These are phyloP conservation scores for Basipetospora chlamydospora DNA, from an alignment of 2,329 filamentous ascomycete genomes.

Conservation along the genomic window DNA sequence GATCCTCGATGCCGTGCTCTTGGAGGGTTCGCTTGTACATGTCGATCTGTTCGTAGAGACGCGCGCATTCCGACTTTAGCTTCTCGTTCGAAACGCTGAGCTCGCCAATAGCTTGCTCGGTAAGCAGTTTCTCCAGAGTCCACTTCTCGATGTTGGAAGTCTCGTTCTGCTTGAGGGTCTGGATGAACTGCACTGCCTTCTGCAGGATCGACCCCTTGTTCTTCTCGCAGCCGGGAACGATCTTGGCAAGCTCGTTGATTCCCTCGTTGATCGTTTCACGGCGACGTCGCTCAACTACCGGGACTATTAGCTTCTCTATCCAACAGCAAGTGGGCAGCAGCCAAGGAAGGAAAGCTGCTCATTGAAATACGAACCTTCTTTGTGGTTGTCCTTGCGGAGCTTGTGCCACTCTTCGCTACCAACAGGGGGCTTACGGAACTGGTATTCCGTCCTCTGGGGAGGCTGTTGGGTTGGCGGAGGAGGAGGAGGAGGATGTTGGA, in stretches of 20 bases:
- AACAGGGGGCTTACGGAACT: constrained; percentile 64
- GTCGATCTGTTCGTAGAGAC: constrained; percentile 63
- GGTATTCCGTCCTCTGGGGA: constrained; percentile 7
- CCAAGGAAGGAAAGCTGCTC: not conserved
- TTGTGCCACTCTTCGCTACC: constrained; percentile 98
- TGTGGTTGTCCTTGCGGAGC: constrained; percentile 92
- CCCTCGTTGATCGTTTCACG: constrained; percentile 98
- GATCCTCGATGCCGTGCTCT: constrained; percentile 35
- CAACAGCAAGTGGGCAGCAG: not conserved
- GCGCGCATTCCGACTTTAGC: constrained; percentile 65
- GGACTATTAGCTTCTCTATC: no score
- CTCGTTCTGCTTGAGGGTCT: constrained; percentile 86
- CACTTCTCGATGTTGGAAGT: constrained; percentile 88
- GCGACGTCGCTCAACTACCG: constrained; percentile 89
- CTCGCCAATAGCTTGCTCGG: constrained; percentile 79
- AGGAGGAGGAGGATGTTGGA: constrained; percentile 1
- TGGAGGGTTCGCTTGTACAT: constrained; percentile 62
- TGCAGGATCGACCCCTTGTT: constrained; percentile 96
- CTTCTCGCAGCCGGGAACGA: constrained; percentile 95
- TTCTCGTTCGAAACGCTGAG: constrained; percentile 79
- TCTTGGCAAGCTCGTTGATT: constrained; percentile 95
- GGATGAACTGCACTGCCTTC: constrained; percentile 87
- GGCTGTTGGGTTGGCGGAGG: constrained; percentile 4
- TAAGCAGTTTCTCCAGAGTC: constrained; percentile 80
- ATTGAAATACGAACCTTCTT: constrained; percentile 76